These are phyloP conservation scores for Fragaria vesca DNA, from an alignment of 306 rosid species.

Conservation along the genomic window DNA sequence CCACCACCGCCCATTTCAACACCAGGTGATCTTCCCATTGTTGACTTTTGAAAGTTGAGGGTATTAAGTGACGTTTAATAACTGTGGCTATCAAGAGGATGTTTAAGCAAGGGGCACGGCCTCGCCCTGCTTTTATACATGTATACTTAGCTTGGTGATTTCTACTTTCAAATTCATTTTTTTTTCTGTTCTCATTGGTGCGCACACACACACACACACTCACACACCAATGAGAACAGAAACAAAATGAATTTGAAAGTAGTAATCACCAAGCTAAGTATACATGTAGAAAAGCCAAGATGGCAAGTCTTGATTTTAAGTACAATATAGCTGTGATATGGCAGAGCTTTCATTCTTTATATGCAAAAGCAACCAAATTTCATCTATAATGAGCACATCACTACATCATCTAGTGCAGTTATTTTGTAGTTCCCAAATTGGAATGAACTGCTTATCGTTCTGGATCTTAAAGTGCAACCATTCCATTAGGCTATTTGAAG, in stretches of 20 bases:
- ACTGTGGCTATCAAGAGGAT: background rate
- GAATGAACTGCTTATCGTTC: slow-evolving; percentile 11
- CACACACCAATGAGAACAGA: too few species aligned
- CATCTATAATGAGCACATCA: slow-evolving; percentile 7
- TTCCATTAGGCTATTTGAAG: background rate
- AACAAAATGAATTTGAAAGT: too few species aligned
- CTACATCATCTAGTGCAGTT: background rate
- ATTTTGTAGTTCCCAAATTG: background rate
- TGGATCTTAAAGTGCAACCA: slow-evolving; percentile 2
- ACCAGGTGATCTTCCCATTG: slow-evolving; percentile 62
- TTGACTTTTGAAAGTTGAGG: slow-evolving; percentile 11
- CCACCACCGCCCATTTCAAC: slow-evolving; percentile 83
- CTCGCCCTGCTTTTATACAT: background rate
- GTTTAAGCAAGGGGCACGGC: background rate
- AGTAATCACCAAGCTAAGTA: too few species aligned
- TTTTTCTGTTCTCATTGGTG: background rate
- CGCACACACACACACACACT: too few species aligned
- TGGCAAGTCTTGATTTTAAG: background rate
- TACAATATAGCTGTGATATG: background rate
- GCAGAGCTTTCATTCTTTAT: slow-evolving; percentile 6
- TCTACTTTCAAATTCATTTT: background rate
- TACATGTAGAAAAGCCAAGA: too few species aligned
- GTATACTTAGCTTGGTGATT: background rate
- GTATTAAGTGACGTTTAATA: background rate
- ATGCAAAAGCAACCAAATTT: slow-evolving; percentile 2